phyloP scores from a whole-genome alignment of 495 filamentous ascomycete species.

The Podospora anserina region DNA sequence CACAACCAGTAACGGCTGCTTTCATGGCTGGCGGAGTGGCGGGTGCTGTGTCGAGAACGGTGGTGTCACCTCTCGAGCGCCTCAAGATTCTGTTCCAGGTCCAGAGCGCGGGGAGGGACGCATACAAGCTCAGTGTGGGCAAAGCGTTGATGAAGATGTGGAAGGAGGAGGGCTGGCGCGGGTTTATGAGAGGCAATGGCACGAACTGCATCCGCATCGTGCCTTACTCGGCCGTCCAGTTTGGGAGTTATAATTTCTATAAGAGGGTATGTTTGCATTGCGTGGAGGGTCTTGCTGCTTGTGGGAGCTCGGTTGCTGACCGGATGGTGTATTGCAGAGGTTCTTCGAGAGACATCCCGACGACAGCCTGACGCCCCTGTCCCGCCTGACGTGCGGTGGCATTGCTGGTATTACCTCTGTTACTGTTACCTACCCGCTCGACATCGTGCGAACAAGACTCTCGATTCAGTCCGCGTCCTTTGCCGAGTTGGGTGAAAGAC shows the following conservation, averaged over 20 bases:
- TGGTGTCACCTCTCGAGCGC: constrained; percentile 91
- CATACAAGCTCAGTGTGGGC: constrained; percentile 86
- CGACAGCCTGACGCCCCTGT: constrained; percentile 61
- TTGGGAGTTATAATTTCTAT: constrained; percentile 96
- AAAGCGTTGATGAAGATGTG: constrained; percentile 92
- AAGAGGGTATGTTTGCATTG: constrained; percentile 64
- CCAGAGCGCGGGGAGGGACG: constrained; percentile 83
- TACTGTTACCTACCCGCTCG: constrained; percentile 72
- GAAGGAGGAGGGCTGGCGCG: constrained; percentile 91
- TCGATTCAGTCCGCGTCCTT: constrained; percentile 97
- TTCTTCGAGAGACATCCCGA: constrained; percentile 73
- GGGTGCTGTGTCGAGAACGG: constrained; percentile 93
- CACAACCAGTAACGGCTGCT: constrained; percentile 80
- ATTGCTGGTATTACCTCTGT: constrained; percentile 93
- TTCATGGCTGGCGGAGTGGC: constrained; percentile 96
- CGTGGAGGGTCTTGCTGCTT: too few species aligned
- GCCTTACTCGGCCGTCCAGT: constrained; percentile 96
- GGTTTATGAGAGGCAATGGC: constrained; percentile 95
- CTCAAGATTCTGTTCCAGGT: constrained; percentile 97
- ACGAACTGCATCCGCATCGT: constrained; percentile 98
- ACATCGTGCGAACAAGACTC: constrained; percentile 91
- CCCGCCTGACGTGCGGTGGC: constrained; percentile 79
- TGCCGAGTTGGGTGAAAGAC: constrained; percentile 58
- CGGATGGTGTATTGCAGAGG: constrained; percentile 36
- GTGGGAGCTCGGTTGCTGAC: constrained; percentile 2